Evolutionary conservation across 1,139 yeast genomes (phyloP), one percentile per base, ranked within the genome.

Genomic region (Candida albicans): DNA sequence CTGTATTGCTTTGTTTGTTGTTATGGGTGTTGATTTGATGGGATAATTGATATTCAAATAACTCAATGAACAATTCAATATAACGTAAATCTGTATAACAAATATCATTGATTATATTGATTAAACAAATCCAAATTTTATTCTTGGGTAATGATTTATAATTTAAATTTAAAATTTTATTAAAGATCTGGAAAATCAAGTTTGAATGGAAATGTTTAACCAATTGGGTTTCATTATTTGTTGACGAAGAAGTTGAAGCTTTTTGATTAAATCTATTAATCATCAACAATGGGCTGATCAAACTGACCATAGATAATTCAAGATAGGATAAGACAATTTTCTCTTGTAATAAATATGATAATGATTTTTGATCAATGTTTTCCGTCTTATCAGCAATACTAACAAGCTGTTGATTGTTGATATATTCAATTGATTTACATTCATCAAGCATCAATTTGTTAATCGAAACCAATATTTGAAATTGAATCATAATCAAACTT

Each of bases 91-190:
- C 67, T 9, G 59, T 49, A 41, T 61, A 63, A 44, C 72, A 67
- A 6, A 61, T 51, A 39, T 67, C 71, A 41, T 64, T 64, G 3
- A 63, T 63, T 27, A 56, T 55, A 39, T 66, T 64, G 32, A 67
- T 50, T 34, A 68, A 51, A 18, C 59, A 48, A 2, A 67, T 54
- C 70, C 71, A 67, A 35, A 58, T 30, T 47, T 29, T 47, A 28
- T 13, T 52, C 8, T 12, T 6, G 8, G 27, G 40, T 8, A 41
- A 15, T 12, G 41, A 33, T 22, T 37, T 38, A 29, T 35, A 43
- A 14, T 41, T 39, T 7, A 44, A 25, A 12, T 42, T 43, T 8
- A 50, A 33, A 5, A 46, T n/a, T 35, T 41, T 41, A 12, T 37
- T 10, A 22, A 50, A 34, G 9, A 43, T 35, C 15, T 32, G 24